A percentile compares a stretch with the other conserved stretches of the same genome.
Evolutionary conservation across 1,284 basidiomycete genomes (phyloP).

Genomic region (Pascua guehoae): DNA sequence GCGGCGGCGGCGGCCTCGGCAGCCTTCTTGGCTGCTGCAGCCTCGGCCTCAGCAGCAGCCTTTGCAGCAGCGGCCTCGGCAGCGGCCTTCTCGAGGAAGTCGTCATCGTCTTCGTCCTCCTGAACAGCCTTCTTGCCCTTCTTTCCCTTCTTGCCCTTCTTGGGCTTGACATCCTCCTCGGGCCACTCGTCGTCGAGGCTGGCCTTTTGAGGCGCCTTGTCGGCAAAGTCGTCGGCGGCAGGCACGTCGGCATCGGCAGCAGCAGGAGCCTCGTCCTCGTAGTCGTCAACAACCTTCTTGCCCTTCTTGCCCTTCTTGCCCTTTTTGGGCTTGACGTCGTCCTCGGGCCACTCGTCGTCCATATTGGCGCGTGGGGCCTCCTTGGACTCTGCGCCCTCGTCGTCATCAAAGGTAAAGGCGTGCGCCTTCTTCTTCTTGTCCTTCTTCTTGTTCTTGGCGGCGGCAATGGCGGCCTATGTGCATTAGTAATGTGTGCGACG

Average conservation of each 20-base stretch:
- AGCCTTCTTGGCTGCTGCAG: constrained; percentile 61
- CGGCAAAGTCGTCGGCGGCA: constrained; percentile 49
- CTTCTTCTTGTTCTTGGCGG: constrained; percentile 38
- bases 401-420: constrained; percentile 29
- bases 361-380: constrained; percentile 31
- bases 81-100: constrained; percentile 40
- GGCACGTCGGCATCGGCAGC: constrained; percentile 34
- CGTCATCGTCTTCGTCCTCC: constrained; percentile 34
- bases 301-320: constrained; percentile 49
- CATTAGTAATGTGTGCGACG: background rate
- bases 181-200: constrained; percentile 47
- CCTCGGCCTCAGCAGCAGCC: constrained; percentile 38
- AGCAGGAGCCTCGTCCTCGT: constrained; percentile 19
- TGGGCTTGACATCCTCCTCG: constrained; percentile 49
- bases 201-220: constrained; percentile 16
- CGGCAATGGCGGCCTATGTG: constrained; percentile 13
- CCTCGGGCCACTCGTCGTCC: constrained; percentile 38
- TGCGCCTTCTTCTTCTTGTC: constrained; percentile 39
- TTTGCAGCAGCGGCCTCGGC: constrained; percentile 50
- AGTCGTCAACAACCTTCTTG: constrained; percentile 18
- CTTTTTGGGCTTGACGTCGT: constrained; percentile 45
- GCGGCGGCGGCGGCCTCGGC: constrained; percentile 66
- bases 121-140: constrained; percentile 48
- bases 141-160: constrained; percentile 51
- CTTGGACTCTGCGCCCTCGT: constrained; percentile 12